Evolutionary conservation across 768 basidiomycete species (phyloP), one percentile per base, ranked within the genome.

Genomic region (Russula earlei): DNA sequence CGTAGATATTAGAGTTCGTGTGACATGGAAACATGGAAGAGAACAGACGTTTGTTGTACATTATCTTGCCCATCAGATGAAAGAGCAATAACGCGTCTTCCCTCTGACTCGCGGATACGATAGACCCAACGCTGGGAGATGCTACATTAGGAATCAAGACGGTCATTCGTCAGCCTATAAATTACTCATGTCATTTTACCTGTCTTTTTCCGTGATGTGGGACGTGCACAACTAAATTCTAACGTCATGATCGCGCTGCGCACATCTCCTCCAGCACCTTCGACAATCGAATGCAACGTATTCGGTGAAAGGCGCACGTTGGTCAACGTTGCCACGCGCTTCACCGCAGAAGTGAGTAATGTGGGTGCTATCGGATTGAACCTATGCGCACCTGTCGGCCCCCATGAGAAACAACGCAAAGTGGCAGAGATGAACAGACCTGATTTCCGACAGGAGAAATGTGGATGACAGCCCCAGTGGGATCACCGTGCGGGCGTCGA

Each of bases 291-390:
- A 50, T 95, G 85, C 0, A 96, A 64, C 1, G 81, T 76, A 5
- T 87, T 85, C 54, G 81, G 82, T 0, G 83, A 73, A 0, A 83
- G 83, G 6, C 70, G 68, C 12, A 67, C 65, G 3, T 68, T 64
- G 15, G 44, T 31, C 19, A 55, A 44, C 9, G 60, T 64, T 34
- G 84, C 65, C 59, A 92, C 67, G 15, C 73, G 64, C 63, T 84
- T 82, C 1, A 99, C 74, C 0, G 91, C 91, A 64, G 84, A 87
- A 40, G 76, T 79, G 70, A 96, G 77, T 43, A 93, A 76, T 0
- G 95, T 97, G 0, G 83, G 77, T 0, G 96, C 92, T 46, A 99
- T 84, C 0, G 95, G 86, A 60, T 96, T 91, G 71, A 97, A 97
- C 42, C 93, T 95, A 63, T 22, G 56, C 7, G 24, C 56, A 49